These are phyloP conservation scores for Artemisia argyi DNA, from an alignment of 129 eudicot species.

Conservation along the genomic window DNA sequence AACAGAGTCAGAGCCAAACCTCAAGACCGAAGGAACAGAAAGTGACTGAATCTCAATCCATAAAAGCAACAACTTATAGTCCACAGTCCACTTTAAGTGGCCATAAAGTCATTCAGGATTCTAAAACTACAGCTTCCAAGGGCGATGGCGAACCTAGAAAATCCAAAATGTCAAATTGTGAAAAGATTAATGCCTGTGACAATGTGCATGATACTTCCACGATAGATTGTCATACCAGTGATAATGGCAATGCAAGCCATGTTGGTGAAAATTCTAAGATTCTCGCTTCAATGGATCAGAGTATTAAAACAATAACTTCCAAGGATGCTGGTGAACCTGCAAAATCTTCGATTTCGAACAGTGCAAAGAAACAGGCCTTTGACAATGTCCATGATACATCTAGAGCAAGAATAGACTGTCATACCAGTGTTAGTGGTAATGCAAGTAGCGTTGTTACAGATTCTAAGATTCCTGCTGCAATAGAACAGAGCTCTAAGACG, in stretches of 20 bases:
- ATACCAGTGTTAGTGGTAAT: conserved; percentile 51
- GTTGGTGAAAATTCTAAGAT: background rate
- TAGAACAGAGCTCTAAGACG: too few species aligned
- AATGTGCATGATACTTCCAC: background rate
- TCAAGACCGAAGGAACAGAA: conserved; percentile 14
- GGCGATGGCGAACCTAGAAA: background rate
- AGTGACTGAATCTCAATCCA: conserved; percentile 24
- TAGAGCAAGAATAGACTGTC: conserved; percentile 26
- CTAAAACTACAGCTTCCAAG: background rate
- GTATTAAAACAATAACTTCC: background rate
- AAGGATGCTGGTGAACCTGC: conserved; percentile 7
- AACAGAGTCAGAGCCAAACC: conserved; percentile 35
- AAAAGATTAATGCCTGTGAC: background rate
- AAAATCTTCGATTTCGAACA: conserved; percentile 26
- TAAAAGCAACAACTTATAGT: conserved; percentile 35
- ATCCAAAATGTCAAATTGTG: conserved; percentile 30
- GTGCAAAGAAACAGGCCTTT: conserved; percentile 20
- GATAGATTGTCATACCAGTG: background rate
- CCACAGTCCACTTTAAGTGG: conserved; percentile 28
- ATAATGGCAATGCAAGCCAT: conserved; percentile 4
- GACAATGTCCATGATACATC: conserved; percentile 1
- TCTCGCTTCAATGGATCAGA: background rate
- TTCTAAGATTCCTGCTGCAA: background rate
- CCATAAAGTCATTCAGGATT: background rate
- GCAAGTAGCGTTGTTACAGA: conserved; percentile 54